Evolutionary conservation across 2,329 filamentous ascomycete species (phyloP).

Genomic region (Zopfia rhizophila): DNA sequence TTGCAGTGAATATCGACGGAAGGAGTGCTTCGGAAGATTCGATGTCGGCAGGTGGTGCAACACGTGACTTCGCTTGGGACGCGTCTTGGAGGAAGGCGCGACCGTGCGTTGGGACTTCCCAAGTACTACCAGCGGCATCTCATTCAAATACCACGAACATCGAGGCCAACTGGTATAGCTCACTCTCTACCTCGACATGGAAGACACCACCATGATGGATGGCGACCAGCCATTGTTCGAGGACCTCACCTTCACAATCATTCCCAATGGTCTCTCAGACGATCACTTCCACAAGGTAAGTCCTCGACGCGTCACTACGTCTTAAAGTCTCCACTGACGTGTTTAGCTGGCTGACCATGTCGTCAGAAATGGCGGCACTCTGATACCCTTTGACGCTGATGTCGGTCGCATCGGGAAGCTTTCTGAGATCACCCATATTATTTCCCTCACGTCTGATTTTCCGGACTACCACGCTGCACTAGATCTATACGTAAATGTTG

Average conservation of each 20-base stretch:
- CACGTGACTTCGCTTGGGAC: slow-evolving; percentile 17
- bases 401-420: slow-evolving; percentile 54
- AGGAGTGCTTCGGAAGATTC: background rate
- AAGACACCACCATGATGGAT: slow-evolving; percentile 45
- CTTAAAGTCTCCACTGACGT: slow-evolving; percentile 28
- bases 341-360: slow-evolving; percentile 59
- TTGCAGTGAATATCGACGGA: background rate
- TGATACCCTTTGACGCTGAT: slow-evolving; percentile 51
- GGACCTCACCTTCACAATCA: slow-evolving; percentile 54
- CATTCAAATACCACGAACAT: background rate
- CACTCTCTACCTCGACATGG: slow-evolving; percentile 34
- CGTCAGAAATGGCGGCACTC: slow-evolving; percentile 60
- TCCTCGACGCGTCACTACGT: slow-evolving; percentile 31
- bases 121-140: slow-evolving; percentile 1
- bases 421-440: slow-evolving; percentile 68
- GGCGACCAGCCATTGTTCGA: slow-evolving; percentile 49
- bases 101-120: slow-evolving; percentile 6
- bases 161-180: background rate
- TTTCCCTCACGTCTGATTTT: slow-evolving; percentile 87
- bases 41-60: slow-evolving; percentile 5
- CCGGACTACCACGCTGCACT: slow-evolving; percentile 81
- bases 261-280: slow-evolving; percentile 52
- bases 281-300: slow-evolving; percentile 40
- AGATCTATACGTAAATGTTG: slow-evolving; percentile 82
- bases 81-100: slow-evolving; percentile 11